phyloP scores from a whole-genome alignment of 345 rosid species.

The Syzygium grande region DNA sequence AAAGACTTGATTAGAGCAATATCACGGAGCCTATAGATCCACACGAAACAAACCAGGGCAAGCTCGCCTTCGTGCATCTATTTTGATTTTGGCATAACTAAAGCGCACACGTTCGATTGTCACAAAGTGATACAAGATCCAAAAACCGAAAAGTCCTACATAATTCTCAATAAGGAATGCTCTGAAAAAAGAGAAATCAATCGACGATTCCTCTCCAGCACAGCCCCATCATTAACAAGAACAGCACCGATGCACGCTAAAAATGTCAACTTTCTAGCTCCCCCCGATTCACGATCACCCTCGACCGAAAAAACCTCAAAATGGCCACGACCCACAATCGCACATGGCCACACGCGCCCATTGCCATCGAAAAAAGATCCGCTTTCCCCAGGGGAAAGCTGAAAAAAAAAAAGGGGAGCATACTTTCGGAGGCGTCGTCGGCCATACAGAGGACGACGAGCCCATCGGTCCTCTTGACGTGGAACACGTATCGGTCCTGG shows the following conservation, averaged over 20 bases:
- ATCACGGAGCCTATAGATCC: neutral
- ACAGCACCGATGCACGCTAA: neutral
- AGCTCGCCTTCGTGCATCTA: neutral
- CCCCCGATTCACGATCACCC: neutral
- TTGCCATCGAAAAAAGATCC: neutral
- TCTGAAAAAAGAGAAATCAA: neutral
- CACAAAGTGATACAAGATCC: neutral
- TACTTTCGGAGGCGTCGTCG: slow-evolving; percentile 27
- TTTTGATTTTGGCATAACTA: neutral
- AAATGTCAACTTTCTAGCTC: neutral
- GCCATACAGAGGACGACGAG: slow-evolving; percentile 47
- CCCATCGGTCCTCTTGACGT: slow-evolving; percentile 35
- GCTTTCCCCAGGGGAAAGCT: neutral
- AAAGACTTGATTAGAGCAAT: neutral
- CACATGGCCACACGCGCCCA: neutral
- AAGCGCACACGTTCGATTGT: neutral
- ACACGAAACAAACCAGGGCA: neutral
- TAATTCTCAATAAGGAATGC: neutral
- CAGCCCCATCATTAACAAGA: neutral
- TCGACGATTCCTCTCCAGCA: neutral
- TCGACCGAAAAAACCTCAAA: neutral
- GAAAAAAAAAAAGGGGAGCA: neutral
- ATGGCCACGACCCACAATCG: neutral
- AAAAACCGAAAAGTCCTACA: neutral
- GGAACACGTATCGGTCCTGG: slow-evolving; percentile 37